Base-by-base conservation (phyloP, 2,329 filamentous ascomycete species). In the Verticillium nonalfalfae region DNA sequence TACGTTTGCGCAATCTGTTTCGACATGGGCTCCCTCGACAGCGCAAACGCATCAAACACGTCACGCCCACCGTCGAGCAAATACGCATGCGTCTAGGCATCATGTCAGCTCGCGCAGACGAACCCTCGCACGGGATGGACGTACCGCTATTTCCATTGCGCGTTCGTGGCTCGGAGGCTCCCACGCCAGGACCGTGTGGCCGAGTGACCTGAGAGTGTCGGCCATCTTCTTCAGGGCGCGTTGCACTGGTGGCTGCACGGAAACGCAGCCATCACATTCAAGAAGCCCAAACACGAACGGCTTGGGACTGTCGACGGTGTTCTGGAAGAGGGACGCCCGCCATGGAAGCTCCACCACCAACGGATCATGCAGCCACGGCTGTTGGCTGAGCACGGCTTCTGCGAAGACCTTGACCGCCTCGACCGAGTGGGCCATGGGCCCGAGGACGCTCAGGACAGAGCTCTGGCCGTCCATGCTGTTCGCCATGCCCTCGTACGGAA, bases 321-420 rank as follows among this genome's bases (percentile, higher is more conserved):
- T 38, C 36, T 38, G 36, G 36, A 38, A 38, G 3, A 38, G 9
- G 14, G 36, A 38, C 5, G 9, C 36, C 36, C 36, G 36, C 76
- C 75, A 78, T 2, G 73, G 71, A 33, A 78, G 68, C 4, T 74
- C 72, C 0, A 72, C 65, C 6, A 72, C 69, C 50, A 71, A 71
- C 4, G 72, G 70, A 61, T 77, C 75, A 50, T 73, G 64, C 31
- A 69, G 62, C 76, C 76, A 78, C 2, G 75, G 72, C 57, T 70
- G 63, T 9, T 68, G 64, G 11, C 66, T 65, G 4, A 78, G 61
- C 1, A 79, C 68, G 0, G 70, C 59, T 13, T 64, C 67, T n/a
- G 69, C 62, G 38, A 68, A 68, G 56, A 66, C 68, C 26, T 56
- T 60, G 45, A 66, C 60, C 56, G 62, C 64, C 1, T n/a, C 64